Evolutionary conservation across 2,329 filamentous ascomycete species (phyloP), one percentile per base, ranked within the genome.

Genomic region (Juglanconis sp.): DNA sequence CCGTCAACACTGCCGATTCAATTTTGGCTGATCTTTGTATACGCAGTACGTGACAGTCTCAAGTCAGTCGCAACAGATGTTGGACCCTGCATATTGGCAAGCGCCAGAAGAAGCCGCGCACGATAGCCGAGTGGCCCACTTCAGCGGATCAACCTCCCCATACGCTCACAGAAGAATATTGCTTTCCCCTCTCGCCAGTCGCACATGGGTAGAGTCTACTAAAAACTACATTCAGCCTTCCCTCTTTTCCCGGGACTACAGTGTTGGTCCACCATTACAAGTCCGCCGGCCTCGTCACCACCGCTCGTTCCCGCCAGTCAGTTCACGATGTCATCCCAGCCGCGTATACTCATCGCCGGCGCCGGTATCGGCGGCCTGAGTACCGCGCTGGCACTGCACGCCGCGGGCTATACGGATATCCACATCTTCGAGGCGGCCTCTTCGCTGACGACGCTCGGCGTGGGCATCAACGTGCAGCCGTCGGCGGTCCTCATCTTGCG

Each of bases 401-500:
- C 69, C 32, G 64, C 65, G 24, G 69, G 69, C 36, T 72, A 75
- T 63, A 75, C 67, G n/a, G 70, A 78, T 65, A 73, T 79, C 53
- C 66, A 74, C 47, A 69, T 79, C 31, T 79, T 75, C 64, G 77
- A 79, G 62, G 72, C 76, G 2, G 72, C 73, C 7, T 70, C 70
- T 2, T 68, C 70, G n/a, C 69, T 79, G 8, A 76, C 74, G 6
- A 74, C 75, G 6, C 69, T 79, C 5, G 77, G 77, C 5, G 76
- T 78, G 0, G 77, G 77, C 4, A 79, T 80, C 66, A 79, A 79
- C 55, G 72, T 79, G 2, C 77, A 79, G 59, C 76, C 77, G 0
- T 77, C 75, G 4, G 76, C 77, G 1, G 75, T 78, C 0, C 66
- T 79, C 7, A 75, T 79, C 31, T 67, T 79, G 31, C 71, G 76